phyloP scores from a whole-genome alignment of 768 basidiomycete genomes.

The Leccinellum rugosiceps region DNA sequence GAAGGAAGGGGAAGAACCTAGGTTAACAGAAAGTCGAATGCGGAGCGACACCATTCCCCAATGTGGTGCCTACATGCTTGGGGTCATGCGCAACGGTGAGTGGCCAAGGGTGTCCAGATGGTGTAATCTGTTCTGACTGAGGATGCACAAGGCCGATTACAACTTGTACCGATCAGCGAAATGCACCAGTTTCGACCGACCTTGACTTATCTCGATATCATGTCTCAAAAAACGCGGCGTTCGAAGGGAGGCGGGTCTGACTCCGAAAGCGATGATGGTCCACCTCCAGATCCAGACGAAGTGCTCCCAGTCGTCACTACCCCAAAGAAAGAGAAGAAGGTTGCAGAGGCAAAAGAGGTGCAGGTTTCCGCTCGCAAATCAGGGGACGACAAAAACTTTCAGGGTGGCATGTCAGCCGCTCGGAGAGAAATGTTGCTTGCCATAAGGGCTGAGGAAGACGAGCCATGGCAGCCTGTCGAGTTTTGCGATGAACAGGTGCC shows the following conservation, averaged over 20 bases:
- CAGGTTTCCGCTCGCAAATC: constrained; percentile 71
- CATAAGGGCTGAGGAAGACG: constrained; percentile 77
- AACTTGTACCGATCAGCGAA: constrained; percentile 75
- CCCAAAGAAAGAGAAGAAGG: constrained; percentile 57
- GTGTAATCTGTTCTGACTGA: constrained; percentile 9
- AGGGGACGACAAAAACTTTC: constrained; percentile 57
- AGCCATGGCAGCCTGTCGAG: constrained; percentile 66
- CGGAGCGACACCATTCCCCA: constrained; percentile 70
- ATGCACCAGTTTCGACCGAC: constrained; percentile 82
- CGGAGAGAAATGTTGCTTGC: constrained; percentile 74
- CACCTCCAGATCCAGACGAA: constrained; percentile 79
- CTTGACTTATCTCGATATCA: constrained; percentile 73
- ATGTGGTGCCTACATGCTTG: constrained; percentile 69
- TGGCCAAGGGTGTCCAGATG: not conserved
- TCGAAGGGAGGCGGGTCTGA: constrained; percentile 48
- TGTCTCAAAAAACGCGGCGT: constrained; percentile 61
- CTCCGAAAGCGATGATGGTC: constrained; percentile 75
- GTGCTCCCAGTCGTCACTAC: constrained; percentile 39
- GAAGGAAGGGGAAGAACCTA: constrained; percentile 53
- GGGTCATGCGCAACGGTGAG: constrained; percentile 69
- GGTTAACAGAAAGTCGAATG: constrained; percentile 67
- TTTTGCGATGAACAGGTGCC: constrained; percentile 66
- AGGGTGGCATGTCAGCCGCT: constrained; percentile 65
- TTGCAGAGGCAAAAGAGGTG: constrained; percentile 67
- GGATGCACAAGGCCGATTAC: constrained; percentile 52